A percentile compares a stretch with the other conserved stretches of the same genome.
phyloP scores from a whole-genome alignment of 805 yeast species.

The Candida cerambycidarum region DNA sequence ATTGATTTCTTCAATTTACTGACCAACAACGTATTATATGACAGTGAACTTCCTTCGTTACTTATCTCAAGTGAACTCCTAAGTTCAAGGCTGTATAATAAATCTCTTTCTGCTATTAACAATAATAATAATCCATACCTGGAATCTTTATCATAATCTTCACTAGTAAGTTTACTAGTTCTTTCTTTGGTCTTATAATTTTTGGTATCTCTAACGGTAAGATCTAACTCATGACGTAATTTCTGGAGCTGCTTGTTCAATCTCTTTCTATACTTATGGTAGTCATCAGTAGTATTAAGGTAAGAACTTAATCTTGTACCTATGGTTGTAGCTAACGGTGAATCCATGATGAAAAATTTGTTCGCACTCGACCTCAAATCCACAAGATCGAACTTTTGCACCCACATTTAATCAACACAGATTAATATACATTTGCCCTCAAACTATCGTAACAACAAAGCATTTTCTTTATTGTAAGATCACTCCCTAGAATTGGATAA shows the following conservation, averaged over 20 bases:
- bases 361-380: no score
- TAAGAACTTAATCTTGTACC: conserved; percentile 63
- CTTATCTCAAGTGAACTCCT: conserved; percentile 54
- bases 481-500: neutral
- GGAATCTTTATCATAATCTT: conserved; percentile 50
- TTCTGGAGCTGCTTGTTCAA: conserved; percentile 59
- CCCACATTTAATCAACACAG: neutral
- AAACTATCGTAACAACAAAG: neutral
- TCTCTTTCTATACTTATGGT: conserved; percentile 62
- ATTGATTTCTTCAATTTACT: conserved; percentile 70
- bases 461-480: neutral
- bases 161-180: conserved; percentile 44
- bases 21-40: conserved; percentile 46
- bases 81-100: conserved; percentile 66
- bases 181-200: conserved; percentile 52
- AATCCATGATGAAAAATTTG: conserved; percentile 22
- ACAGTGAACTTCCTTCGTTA: conserved; percentile 41
- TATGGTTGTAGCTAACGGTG: conserved; percentile 46
- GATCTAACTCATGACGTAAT: conserved; percentile 60
- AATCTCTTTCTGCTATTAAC: conserved; percentile 73
- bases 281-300: conserved; percentile 69
- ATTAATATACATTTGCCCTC: neutral
- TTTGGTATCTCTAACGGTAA: conserved; percentile 68
- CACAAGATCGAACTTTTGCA: neutral
- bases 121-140: conserved; percentile 60